Percentiles rank a stretch among this genome's conserved stretches.
Conservation (phyloP, 2,329 filamentous ascomycete species). For the Fusarium begoniae region DNA sequence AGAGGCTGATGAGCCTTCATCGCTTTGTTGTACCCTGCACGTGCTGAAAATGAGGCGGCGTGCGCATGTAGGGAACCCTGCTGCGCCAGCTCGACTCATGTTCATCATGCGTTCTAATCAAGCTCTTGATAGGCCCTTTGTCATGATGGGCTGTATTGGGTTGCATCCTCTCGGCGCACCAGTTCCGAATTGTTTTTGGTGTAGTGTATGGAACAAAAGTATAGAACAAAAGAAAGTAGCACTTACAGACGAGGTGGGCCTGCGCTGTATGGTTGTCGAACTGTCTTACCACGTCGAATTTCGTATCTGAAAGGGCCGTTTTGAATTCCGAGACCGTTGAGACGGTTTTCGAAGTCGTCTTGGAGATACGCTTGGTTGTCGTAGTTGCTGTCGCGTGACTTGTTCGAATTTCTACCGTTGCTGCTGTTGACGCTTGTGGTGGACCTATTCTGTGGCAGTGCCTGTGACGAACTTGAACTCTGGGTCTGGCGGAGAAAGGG, state of each 20-base stretch:
- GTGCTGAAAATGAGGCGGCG: conserved; percentile 1
- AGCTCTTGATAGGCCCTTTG: neutral
- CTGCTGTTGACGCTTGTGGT: conserved; percentile 25
- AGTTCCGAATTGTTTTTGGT: neutral
- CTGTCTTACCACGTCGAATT: conserved; percentile 46
- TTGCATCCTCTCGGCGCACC: neutral
- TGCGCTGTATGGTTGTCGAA: conserved; percentile 39
- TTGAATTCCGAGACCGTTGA: conserved; percentile 44
- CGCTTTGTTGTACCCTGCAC: conserved; percentile 8
- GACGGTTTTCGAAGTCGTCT: conserved; percentile 40
- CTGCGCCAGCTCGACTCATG: conserved; percentile 21
- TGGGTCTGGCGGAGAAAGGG: conserved; percentile 38
- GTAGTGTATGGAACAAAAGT: neutral
- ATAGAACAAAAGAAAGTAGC: conserved; percentile 6
- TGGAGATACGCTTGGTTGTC: conserved; percentile 32
- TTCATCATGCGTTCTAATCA: conserved; percentile 17
- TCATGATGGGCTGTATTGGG: conserved; percentile 3
- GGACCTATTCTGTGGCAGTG: conserved; percentile 24
- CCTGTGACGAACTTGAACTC: neutral
- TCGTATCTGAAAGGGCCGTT: conserved; percentile 45
- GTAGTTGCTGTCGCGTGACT: conserved; percentile 22
- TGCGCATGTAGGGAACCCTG: neutral
- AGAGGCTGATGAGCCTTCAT: conserved; percentile 10
- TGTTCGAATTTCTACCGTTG: conserved; percentile 20
- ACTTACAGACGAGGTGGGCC: conserved; percentile 45